A percentile compares a stretch with the other conserved stretches of the same genome.
These are phyloP conservation scores for Aspergillus biplanus DNA, from an alignment of 495 filamentous ascomycete genomes.

Conservation along the genomic window DNA sequence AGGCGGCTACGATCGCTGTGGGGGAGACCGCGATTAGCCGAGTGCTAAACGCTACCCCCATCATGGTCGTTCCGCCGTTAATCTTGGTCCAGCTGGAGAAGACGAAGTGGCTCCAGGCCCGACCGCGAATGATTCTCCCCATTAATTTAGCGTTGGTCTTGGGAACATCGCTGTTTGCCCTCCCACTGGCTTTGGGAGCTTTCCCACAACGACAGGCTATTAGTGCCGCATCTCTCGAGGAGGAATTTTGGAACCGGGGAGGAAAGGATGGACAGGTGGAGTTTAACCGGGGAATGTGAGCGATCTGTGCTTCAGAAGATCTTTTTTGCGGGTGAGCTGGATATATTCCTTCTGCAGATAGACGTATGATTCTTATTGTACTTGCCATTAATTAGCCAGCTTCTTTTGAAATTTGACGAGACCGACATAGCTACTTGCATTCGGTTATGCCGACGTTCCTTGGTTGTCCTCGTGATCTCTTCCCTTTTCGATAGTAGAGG, in stretches of 20 bases:
- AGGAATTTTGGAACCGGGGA: constrained; percentile 76
- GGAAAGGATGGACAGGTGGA: constrained; percentile 77
- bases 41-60: constrained; percentile 90
- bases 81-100: constrained; percentile 70
- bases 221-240: constrained; percentile 70
- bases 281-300: constrained; percentile 85
- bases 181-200: constrained; percentile 83
- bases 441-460: too few species aligned
- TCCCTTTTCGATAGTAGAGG: too few species aligned
- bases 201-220: constrained; percentile 91
- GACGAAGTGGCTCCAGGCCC: constrained; percentile 69
- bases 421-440: too few species aligned
- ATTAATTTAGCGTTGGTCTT: constrained; percentile 84
- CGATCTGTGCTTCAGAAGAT: background rate
- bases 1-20: constrained; percentile 85
- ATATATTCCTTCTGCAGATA: background rate
- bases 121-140: constrained; percentile 72
- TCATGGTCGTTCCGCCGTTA: constrained; percentile 92
- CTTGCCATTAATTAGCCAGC: background rate
- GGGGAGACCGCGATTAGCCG: constrained; percentile 87
- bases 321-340: background rate
- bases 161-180: constrained; percentile 74
- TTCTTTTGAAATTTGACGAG: background rate
- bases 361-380: constrained; percentile 1
- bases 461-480: too few species aligned